These are phyloP conservation scores for Sphenostylis stenocarpa DNA, from an alignment of 306 rosid species.

Conservation along the genomic window DNA sequence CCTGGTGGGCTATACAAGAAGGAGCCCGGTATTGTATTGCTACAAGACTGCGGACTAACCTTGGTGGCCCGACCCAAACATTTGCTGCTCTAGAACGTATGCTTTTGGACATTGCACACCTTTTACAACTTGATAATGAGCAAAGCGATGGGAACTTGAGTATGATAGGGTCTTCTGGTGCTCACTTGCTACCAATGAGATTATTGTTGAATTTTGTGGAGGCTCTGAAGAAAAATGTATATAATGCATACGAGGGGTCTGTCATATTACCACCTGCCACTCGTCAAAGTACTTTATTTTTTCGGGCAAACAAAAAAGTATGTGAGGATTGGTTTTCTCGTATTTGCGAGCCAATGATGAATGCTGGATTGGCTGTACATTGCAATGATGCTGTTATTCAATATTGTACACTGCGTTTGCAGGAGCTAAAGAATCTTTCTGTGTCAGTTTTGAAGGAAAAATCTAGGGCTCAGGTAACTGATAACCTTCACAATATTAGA, in stretches of 20 bases:
- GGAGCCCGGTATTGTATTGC: slow-evolving; percentile 90
- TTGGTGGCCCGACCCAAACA: slow-evolving; percentile 98
- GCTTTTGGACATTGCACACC: slow-evolving; percentile 90
- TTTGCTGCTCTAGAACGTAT: slow-evolving; percentile 93
- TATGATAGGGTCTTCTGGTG: slow-evolving; percentile 94
- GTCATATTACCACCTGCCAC: slow-evolving; percentile 70
- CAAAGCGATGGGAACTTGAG: slow-evolving; percentile 89
- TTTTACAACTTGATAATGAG: slow-evolving; percentile 83
- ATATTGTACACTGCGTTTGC: slow-evolving; percentile 78
- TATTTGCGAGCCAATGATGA: slow-evolving; percentile 98
- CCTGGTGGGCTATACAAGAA: slow-evolving; percentile 96
- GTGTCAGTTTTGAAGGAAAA: slow-evolving; percentile 67
- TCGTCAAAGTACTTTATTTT: slow-evolving; percentile 87
- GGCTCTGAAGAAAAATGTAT: slow-evolving; percentile 91
- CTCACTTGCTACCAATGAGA: slow-evolving; percentile 93
- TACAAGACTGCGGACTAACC: slow-evolving; percentile 86
- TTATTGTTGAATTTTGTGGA: slow-evolving; percentile 85
- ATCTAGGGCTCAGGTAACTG: slow-evolving; percentile 67
- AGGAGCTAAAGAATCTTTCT: slow-evolving; percentile 74
- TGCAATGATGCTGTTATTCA: slow-evolving; percentile 87
- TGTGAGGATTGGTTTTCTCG: slow-evolving; percentile 99
- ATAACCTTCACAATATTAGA: slow-evolving; percentile 56
- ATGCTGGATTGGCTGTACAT: slow-evolving; percentile 92
- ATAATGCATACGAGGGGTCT: slow-evolving; percentile 96
- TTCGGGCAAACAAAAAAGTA: slow-evolving; percentile 93